These are phyloP conservation scores for Heterobasidion annosum DNA, from an alignment of 1,284 basidiomycete species.

Conservation along the genomic window DNA sequence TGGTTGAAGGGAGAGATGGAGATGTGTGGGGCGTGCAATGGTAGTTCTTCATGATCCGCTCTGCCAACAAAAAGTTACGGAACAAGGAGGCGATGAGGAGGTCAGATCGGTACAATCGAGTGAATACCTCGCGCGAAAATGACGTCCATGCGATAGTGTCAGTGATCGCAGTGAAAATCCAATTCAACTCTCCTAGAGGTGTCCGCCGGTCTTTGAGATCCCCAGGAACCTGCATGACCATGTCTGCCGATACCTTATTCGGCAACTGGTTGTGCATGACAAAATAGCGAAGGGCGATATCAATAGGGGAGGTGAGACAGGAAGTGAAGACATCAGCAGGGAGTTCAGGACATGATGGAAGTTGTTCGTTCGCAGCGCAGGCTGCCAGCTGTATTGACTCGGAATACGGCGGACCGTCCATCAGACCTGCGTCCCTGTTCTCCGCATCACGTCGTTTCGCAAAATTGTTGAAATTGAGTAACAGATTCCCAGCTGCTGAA, in stretches of 20 bases:
- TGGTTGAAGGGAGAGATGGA: slow-evolving; percentile 87
- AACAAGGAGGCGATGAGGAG: slow-evolving; percentile 94
- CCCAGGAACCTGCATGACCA: slow-evolving; percentile 94
- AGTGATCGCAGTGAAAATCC: slow-evolving; percentile 99
- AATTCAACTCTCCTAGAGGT: slow-evolving; percentile 94
- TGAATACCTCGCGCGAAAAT: slow-evolving; percentile 90
- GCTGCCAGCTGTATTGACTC: slow-evolving; percentile 95
- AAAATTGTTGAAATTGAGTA: slow-evolving; percentile 86
- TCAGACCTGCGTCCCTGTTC: slow-evolving; percentile 47
- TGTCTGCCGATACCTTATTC: slow-evolving; percentile 74
- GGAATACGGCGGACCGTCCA: slow-evolving; percentile 66
- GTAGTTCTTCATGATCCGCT: slow-evolving; percentile 98
- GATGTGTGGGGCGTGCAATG: slow-evolving; percentile 95
- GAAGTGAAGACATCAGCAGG: slow-evolving; percentile 98
- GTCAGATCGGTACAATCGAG: slow-evolving; percentile 91
- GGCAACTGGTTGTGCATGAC: slow-evolving; percentile 85
- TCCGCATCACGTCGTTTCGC: slow-evolving; percentile 85
- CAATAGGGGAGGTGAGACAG: slow-evolving; percentile 96
- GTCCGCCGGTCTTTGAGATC: slow-evolving; percentile 95
- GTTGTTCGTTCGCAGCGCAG: slow-evolving; percentile 84
- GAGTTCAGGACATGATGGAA: slow-evolving; percentile 94
- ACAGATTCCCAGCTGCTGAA: slow-evolving; percentile 89
- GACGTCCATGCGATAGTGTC: slow-evolving; percentile 99
- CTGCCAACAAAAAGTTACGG: slow-evolving; percentile 93
- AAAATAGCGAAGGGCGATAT: slow-evolving; percentile 93